Base-by-base conservation (phyloP, 2,329 filamentous ascomycete genomes). In the Cercospora citrullina region DNA sequence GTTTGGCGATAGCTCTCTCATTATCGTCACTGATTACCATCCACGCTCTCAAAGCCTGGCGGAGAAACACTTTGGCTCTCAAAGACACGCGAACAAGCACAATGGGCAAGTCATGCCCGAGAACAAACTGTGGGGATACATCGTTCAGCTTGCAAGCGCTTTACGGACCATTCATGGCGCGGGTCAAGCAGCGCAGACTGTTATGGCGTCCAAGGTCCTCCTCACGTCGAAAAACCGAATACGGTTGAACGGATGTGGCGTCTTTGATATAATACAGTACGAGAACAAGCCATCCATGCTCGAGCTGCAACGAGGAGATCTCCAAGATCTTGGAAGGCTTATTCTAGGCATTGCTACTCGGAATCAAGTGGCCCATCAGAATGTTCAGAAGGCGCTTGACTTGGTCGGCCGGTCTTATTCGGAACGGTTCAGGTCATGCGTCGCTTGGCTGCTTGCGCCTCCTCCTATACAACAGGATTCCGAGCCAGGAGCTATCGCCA, bases 21-120 rank as follows among this genome's bases (percentile, higher is more conserved):
- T 99, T 60, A 91, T 99, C 75, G 93, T 96, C 26, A 95, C 93
- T 69, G 93, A 96, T 78, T 99, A 97, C 76, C 92, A 95, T 75
- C 94, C 95, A 1, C 85, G 95, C 21, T 92, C 94, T 2, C 96
- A 95, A 79, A 97, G 94, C 0, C 85, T 99, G 26, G 88, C 90
- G 36, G 94, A 98, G 76, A 88, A 91, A 74, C 92, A 97, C 75
- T 89, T 93, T 73, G 76, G 81, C 60, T 55, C 68, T 65, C 62
- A 64, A 9, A 62, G 75, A 48, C 39, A 69, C 23, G 48, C 64
- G 42, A 57, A 58, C 31, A 64, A 64, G 51, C 51, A 28, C 5
- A 55, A 68, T 10, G 60, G 67, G 57, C 58, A 68, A 72, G 64
- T 76, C 18, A 72, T 70, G 74, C 82, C 23, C 31, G 94, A 98